These are phyloP conservation scores for Tuber aestivum DNA, from an alignment of 495 filamentous ascomycete species.

Conservation along the genomic window DNA sequence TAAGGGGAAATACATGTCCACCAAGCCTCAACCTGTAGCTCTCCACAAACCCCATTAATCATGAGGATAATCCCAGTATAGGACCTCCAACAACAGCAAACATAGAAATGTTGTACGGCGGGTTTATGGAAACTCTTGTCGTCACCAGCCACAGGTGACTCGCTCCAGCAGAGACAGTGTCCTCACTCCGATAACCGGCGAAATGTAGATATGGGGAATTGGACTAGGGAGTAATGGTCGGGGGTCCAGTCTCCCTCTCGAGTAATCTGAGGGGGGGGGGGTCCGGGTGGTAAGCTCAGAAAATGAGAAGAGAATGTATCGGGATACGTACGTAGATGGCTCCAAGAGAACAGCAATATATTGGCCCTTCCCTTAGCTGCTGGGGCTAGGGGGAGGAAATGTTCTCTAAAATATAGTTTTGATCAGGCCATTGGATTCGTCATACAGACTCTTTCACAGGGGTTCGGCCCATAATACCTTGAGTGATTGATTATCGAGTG, in stretches of 20 bases:
- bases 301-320: background rate
- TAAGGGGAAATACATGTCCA: too few species aligned
- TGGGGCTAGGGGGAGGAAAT: background rate
- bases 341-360: background rate
- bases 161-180: background rate
- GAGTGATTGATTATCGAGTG: background rate
- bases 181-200: background rate
- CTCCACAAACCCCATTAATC: too few species aligned
- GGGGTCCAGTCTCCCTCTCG: background rate
- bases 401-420: background rate
- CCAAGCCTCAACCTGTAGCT: too few species aligned
- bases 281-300: background rate
- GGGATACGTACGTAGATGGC: background rate
- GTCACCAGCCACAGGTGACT: background rate
- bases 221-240: background rate
- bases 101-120: background rate
- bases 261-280: background rate
- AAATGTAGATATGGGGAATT: background rate
- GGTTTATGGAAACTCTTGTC: background rate
- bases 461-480: background rate
- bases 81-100: too few species aligned
- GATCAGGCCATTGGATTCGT: background rate
- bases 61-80: too few species aligned
- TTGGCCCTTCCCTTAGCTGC: conserved; percentile 1
- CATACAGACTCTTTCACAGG: background rate